Evolutionary conservation across 2,329 filamentous ascomycete genomes (phyloP).

Genomic region (Diaporthe citrichinensis): DNA sequence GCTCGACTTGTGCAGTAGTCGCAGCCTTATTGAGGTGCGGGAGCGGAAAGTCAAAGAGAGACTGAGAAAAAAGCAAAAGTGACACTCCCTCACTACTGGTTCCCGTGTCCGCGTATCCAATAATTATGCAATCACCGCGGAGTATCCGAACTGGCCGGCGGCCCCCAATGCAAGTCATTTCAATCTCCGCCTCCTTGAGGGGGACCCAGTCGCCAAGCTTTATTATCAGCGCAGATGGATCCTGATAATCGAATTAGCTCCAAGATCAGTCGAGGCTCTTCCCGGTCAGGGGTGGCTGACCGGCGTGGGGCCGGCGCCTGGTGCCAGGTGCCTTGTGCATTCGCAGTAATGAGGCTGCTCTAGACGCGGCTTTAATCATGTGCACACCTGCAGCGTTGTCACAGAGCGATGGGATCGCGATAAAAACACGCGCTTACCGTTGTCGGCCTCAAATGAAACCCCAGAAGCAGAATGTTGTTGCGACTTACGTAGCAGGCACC

Average conservation of each 20-base stretch:
- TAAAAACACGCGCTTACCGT: background rate
- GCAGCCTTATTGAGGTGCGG: background rate
- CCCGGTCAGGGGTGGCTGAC: slow-evolving; percentile 35
- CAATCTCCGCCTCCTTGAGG: slow-evolving; percentile 29
- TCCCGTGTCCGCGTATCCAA: slow-evolving; percentile 17
- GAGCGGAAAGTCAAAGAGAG: background rate
- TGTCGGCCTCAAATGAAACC: background rate
- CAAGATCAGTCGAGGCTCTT: slow-evolving; percentile 38
- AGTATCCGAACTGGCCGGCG: slow-evolving; percentile 20
- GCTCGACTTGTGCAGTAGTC: slow-evolving; percentile 8
- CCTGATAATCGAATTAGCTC: slow-evolving; percentile 39
- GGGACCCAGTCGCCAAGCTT: slow-evolving; percentile 28
- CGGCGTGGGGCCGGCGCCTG: background rate
- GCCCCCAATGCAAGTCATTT: slow-evolving; percentile 33
- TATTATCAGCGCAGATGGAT: slow-evolving; percentile 31
- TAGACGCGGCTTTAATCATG: background rate
- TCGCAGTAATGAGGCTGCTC: background rate
- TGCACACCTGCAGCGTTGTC: background rate
- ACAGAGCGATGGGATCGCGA: background rate
- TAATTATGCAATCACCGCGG: slow-evolving; percentile 26
- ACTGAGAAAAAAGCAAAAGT: background rate
- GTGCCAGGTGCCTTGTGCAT: background rate
- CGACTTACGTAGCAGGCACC: background rate
- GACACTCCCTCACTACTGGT: slow-evolving; percentile 1
- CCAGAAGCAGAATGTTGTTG: background rate